Conservation (phyloP, 2,329 filamentous ascomycete species). For the Ceratocystis eucalypticola region DNA sequence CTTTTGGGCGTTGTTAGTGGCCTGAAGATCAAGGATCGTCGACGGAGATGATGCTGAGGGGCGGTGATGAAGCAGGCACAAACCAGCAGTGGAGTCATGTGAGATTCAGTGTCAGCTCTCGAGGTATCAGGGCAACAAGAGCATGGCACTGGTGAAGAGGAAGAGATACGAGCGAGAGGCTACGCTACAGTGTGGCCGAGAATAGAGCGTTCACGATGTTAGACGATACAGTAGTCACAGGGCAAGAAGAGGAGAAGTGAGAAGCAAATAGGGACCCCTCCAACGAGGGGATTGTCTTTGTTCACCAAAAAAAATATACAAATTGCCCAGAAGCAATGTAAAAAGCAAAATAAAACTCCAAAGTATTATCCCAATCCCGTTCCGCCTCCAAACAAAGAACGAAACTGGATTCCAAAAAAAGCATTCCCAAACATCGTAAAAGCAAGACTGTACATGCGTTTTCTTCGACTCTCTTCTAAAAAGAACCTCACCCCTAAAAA, state of each 20-base stretch:
- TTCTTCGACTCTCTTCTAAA: conserved; percentile 9
- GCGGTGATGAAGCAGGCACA: conserved; percentile 1
- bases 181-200: too few species aligned
- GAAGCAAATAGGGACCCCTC: too few species aligned
- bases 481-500: conserved; percentile 4
- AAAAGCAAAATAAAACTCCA: conserved; percentile 12
- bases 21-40: neutral
- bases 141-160: too few species aligned
- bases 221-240: too few species aligned
- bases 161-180: too few species aligned
- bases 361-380: neutral
- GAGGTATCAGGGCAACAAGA: too few species aligned
- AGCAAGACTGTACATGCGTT: conserved; percentile 19
- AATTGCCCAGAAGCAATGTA: neutral
- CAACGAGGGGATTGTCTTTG: too few species aligned
- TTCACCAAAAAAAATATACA: neutral
- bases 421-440: conserved; percentile 12
- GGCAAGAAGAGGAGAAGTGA: too few species aligned
- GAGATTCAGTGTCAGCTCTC: too few species aligned
- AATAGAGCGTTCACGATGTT: too few species aligned
- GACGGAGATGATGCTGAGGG: neutral
- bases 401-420: neutral
- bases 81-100: neutral
- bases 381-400: neutral
- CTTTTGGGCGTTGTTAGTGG: neutral